phyloP scores from a whole-genome alignment of 345 rosid genomes.

The Anacardium occidentale region DNA sequence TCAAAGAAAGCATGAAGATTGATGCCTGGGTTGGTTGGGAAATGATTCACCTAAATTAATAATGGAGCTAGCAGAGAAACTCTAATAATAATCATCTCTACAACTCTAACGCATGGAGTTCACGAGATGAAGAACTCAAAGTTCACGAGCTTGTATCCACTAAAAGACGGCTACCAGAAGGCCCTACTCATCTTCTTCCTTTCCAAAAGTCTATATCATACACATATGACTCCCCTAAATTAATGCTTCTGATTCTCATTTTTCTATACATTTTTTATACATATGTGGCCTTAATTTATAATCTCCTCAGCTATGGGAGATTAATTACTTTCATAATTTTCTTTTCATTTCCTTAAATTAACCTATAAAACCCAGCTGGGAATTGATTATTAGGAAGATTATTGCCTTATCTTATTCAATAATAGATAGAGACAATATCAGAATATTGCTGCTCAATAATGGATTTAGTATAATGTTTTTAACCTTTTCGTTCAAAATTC shows the following conservation, averaged over 20 bases:
- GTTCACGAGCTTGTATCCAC: constrained; percentile 58
- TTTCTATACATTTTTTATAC: neutral
- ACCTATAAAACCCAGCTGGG: too few species aligned
- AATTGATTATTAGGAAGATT: too few species aligned
- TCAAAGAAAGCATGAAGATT: neutral
- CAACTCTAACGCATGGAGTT: constrained; percentile 18
- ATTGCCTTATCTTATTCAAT: too few species aligned
- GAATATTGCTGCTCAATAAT: too few species aligned
- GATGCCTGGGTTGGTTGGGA: constrained; percentile 1
- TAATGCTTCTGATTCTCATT: neutral
- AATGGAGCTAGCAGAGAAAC: constrained; percentile 15
- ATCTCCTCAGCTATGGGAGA: constrained; percentile 23
- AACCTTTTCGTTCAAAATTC: too few species aligned
- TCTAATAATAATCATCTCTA: constrained; percentile 4
- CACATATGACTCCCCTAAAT: neutral
- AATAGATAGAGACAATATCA: too few species aligned
- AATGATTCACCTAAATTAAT: constrained; percentile 5
- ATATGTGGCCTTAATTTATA: neutral
- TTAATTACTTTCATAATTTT: neutral
- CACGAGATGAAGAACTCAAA: constrained; percentile 37
- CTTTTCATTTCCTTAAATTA: too few species aligned
- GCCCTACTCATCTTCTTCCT: constrained; percentile 27
- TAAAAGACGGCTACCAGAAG: constrained; percentile 47
- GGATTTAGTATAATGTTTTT: too few species aligned
- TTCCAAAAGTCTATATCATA: constrained; percentile 27